Evolutionary conservation across 306 rosid species (phyloP), one percentile per base, ranked within the genome.

Genomic region (Corylus heterophylla): DNA sequence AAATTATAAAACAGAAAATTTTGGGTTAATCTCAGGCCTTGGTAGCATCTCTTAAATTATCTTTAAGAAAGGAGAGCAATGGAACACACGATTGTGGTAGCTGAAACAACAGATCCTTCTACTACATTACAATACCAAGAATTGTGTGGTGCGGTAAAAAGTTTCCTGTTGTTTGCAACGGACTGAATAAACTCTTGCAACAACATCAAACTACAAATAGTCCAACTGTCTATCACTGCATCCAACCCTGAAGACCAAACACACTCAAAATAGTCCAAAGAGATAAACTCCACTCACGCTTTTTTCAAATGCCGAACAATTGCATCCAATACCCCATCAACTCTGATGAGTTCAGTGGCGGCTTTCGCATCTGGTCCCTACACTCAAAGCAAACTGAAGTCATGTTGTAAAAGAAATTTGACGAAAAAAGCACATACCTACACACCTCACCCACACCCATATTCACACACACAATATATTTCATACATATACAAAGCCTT

Each of bases 281-380:
- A 7, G 52, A 76, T 72, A 48, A 82, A 35, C 55, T 29, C 64
- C 39, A 76, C 99, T 89, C 80, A 96, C 99, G 92, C 94, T 89
- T 93, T 93, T 78, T 83, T 88, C 87, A 96, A 84, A 83, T 93
- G 98, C 18, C 94, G 93, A 78, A 87, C 74, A 76, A 96, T 85
- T 62, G 97, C 93, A 72, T 89, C 98, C 89, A 90, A 83, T 66
- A 89, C 87, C 68, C 99, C 98, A 80, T 95, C 99, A 83, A 91
- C 83, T 81, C 80, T 86, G 76, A 93, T 78, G 82, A 96, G 97
- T 74, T 90, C 97, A 5, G 87, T 81, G 44, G 97, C 91, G 82
- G 97, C 96, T 85, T 89, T 91, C 31, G 96, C 89, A 85, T 91
- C 92, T 44, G 94, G 97, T 76, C 99, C 99, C 99, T 93, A 80